Conservation (phyloP, 2,329 filamentous ascomycete genomes). For the Apiospora rasikravindrae region DNA sequence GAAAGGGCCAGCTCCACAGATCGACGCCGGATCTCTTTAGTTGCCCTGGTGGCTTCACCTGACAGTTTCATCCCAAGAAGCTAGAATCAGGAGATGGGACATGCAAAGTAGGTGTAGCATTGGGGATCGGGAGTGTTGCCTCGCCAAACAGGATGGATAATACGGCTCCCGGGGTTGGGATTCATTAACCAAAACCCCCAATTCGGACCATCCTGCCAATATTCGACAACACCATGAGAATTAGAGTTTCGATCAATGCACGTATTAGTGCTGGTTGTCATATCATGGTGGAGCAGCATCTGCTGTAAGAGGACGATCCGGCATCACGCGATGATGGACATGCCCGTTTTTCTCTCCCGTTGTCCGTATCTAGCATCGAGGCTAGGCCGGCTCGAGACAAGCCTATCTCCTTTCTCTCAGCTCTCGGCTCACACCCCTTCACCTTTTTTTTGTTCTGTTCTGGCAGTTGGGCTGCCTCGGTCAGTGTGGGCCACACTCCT, state of each 20-base stretch:
- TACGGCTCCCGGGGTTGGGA: not conserved
- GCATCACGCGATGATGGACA: not conserved
- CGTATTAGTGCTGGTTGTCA: not conserved
- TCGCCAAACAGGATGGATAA: not conserved
- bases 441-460: not conserved
- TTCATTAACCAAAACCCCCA: not conserved
- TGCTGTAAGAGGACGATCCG: not conserved
- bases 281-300: not conserved
- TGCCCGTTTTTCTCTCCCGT: not conserved
- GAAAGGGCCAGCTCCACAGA: not conserved
- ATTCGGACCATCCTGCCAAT: not conserved
- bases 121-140: not conserved
- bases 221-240: slow-evolving; percentile 3
- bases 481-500: not conserved
- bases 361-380: not conserved
- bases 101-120: not conserved
- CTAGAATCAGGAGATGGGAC: not conserved
- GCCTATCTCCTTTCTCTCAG: not conserved
- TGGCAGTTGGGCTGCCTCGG: slow-evolving; percentile 10
- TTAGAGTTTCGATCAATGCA: slow-evolving; percentile 14
- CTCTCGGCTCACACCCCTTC: not conserved
- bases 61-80: not conserved
- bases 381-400: slow-evolving; percentile 5
- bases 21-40: not conserved
- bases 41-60: not conserved